phyloP scores from a whole-genome alignment of 2,329 filamentous ascomycete genomes.

The Cladophialophora yegresii region DNA sequence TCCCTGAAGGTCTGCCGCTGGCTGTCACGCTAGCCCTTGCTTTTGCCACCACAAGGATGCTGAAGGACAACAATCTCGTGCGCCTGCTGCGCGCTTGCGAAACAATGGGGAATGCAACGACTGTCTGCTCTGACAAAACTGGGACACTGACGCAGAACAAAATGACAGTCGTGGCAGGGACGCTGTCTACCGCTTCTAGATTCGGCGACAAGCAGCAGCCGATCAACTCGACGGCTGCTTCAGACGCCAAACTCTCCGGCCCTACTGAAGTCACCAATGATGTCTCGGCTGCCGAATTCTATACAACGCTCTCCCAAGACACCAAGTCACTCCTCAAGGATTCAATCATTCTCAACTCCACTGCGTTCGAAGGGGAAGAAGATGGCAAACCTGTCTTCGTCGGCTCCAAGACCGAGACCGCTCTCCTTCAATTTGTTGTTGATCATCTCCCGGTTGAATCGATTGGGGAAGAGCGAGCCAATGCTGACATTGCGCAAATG shows the following conservation, averaged over 20 bases:
- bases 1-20: conserved; percentile 62
- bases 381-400: conserved; percentile 64
- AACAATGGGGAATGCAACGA: conserved; percentile 66
- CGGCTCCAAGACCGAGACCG: conserved; percentile 77
- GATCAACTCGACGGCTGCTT: conserved; percentile 36
- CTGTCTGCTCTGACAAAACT: conserved; percentile 67
- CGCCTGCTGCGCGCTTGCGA: conserved; percentile 62
- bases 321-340: conserved; percentile 62
- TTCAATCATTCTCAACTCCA: conserved; percentile 68
- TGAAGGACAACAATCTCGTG: conserved; percentile 64
- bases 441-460: conserved; percentile 66
- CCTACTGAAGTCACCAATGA: conserved; percentile 44
- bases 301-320: conserved; percentile 53
- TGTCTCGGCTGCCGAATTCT: conserved; percentile 58
- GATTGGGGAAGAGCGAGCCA: conserved; percentile 63
- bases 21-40: conserved; percentile 64
- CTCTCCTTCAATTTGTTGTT: conserved; percentile 68
- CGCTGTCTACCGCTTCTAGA: conserved; percentile 51
- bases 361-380: conserved; percentile 67
- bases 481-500: conserved; percentile 58
- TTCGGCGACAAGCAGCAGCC: conserved; percentile 48
- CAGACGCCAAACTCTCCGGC: conserved; percentile 31
- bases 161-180: conserved; percentile 63
- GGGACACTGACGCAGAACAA: conserved; percentile 66
- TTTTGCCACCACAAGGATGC: conserved; percentile 64